Percentiles rank a stretch among this genome's conserved stretches.
These are phyloP conservation scores for Mycena venus DNA, from an alignment of 768 basidiomycete genomes.

Conservation along the genomic window DNA sequence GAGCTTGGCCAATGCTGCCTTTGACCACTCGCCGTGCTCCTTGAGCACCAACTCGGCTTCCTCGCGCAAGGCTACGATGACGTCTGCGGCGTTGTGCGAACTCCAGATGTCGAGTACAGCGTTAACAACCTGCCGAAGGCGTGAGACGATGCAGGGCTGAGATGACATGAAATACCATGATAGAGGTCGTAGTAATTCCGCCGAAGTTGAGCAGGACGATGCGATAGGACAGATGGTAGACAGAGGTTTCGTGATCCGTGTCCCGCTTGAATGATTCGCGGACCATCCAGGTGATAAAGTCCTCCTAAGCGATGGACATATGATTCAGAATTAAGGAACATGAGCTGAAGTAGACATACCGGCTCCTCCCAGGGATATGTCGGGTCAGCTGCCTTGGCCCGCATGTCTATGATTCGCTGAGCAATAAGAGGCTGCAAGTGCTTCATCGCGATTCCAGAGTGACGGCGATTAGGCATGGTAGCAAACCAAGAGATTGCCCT, in stretches of 20 bases:
- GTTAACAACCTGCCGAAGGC: background rate
- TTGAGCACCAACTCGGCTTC: constrained; percentile 12
- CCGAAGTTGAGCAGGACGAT: constrained; percentile 29
- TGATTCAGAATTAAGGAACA: background rate
- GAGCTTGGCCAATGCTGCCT: constrained; percentile 20
- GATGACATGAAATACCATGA: background rate
- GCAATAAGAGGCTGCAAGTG: constrained; percentile 20
- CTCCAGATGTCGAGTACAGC: constrained; percentile 30
- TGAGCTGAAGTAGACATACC: background rate
- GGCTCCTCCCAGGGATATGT: constrained; percentile 27
- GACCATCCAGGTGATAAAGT: no score
- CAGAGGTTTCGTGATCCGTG: constrained; percentile 22
- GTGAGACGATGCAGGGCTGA: background rate
- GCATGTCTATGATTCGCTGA: constrained; percentile 25
- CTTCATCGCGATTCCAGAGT: constrained; percentile 23
- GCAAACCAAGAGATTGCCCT: constrained; percentile 27
- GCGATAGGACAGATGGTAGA: constrained; percentile 26
- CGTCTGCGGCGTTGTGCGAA: background rate
- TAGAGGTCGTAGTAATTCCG: background rate
- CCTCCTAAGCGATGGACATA: background rate
- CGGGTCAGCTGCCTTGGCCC: constrained; percentile 17
- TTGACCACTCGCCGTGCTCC: constrained; percentile 26
- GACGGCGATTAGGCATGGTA: constrained; percentile 28
- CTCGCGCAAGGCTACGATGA: constrained; percentile 17
- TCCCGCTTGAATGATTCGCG: constrained; percentile 32